Conservation (phyloP, 2,329 filamentous ascomycete genomes). For the Herpotrichia juniperi region DNA sequence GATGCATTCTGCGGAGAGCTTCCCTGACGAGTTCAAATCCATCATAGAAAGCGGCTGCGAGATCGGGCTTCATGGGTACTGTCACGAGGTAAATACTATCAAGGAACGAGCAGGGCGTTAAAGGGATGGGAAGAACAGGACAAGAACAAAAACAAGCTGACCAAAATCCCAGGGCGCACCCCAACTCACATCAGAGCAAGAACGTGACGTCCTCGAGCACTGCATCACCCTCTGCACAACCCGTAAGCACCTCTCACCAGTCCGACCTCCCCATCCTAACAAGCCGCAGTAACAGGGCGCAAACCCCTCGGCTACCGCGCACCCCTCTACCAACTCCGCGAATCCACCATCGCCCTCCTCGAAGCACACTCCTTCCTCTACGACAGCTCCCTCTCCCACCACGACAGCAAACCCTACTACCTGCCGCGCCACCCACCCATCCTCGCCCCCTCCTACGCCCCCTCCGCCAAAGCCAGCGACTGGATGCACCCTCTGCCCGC, state of each 20-base stretch:
- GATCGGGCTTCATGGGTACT: conserved; percentile 58
- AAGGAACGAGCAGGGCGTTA: background rate
- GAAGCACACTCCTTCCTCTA: conserved; percentile 58
- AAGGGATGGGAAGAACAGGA: background rate
- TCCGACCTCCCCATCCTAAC: too few relatives aligned
- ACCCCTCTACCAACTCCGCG: conserved; percentile 58
- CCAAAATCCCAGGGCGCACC: conserved; percentile 37
- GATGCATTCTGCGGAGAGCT: conserved; percentile 64
- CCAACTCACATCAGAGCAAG: conserved; percentile 56
- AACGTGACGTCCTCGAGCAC: conserved; percentile 56
- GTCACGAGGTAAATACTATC: conserved; percentile 48
- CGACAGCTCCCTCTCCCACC: conserved; percentile 57
- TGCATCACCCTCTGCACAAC: conserved; percentile 54
- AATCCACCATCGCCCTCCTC: conserved; percentile 55
- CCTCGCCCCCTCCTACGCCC: conserved; percentile 47
- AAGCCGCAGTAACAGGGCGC: conserved; percentile 55
- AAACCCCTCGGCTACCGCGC: conserved; percentile 58
- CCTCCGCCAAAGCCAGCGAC: conserved; percentile 40
- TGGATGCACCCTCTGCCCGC: conserved; percentile 54
- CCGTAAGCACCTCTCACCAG: too few relatives aligned
- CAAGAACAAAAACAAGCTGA: background rate
- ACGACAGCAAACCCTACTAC: conserved; percentile 58
- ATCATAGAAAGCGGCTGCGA: conserved; percentile 61
- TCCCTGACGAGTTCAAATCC: conserved; percentile 56
- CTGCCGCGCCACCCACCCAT: conserved; percentile 52